Base-by-base conservation (phyloP, 345 rosid species). In the Hibiscus trionum region DNA sequence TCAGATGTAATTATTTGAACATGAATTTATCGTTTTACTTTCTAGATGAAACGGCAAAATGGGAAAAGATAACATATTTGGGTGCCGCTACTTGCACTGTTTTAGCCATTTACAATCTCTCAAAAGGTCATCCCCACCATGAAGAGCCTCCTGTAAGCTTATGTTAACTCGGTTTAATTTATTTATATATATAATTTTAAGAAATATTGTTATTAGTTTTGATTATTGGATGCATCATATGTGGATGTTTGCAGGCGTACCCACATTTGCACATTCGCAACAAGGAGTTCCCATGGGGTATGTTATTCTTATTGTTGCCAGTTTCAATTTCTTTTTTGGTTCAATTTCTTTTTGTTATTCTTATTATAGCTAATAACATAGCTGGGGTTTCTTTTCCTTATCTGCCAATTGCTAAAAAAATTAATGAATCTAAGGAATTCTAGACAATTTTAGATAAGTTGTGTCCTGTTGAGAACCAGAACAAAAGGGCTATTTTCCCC, bases 231-330 rank as follows among this genome's bases (percentile, higher is more conserved):
- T 12, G 1, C 63, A 35, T 67, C 1, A 16, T 66, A 50, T 69
- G 57, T 76, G 29, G 46, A 21, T 67, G 35, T 29, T 29, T 78
- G 78, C 91, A 91, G 98, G 16, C 35, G 24, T 58, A 58, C 72
- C 84, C 91, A 0, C 89, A 89, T 82, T n/a, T 95, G 88, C 97
- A 90, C 84, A 85, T 95, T 79, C 98, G 97, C 79, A 93, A 89
- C 80, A 95, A 93, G 87, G 98, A 95, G 90, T 95, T 95, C 52
- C 99, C 99, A 53, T 95, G 96, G 99, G 99, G 99, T 95, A 92
- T 70, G 84, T 80, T 74, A 9, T 14, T 4, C 27, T 46, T 2
- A 0, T 55, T 35, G 3, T 69, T n/a, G 33, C 15, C 53, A 2
- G 2, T 63, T 50, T 39, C 5, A 0, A 7, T 39, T 11, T 65